Conservation (phyloP, 176 grass and related monocot species). For the Phragmites australis region DNA sequence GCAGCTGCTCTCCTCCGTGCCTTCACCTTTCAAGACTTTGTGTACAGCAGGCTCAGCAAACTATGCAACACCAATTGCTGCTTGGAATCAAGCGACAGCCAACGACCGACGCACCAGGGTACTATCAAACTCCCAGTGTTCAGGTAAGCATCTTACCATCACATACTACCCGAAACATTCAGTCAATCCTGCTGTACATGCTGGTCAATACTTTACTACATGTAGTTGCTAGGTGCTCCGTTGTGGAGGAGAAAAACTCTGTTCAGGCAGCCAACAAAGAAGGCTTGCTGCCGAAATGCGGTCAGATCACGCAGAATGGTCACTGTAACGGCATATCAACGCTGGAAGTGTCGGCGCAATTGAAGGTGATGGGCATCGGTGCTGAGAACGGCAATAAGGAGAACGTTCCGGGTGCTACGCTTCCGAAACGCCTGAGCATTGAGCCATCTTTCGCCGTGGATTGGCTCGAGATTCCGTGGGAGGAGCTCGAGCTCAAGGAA, state of each 20-base stretch:
- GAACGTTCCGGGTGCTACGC: constrained; percentile 9
- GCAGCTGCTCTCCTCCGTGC: constrained; percentile 59
- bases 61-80: constrained; percentile 30
- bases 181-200: neutral
- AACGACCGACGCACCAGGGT: constrained; percentile 40
- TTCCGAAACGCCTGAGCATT: constrained; percentile 46
- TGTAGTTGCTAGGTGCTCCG: constrained; percentile 38
- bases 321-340: constrained; percentile 29
- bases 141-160: constrained; percentile 28
- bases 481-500: constrained; percentile 89
- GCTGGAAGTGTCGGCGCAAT: constrained; percentile 38
- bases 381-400: constrained; percentile 27
- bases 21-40: constrained; percentile 77
- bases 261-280: constrained; percentile 39
- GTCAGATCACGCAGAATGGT: constrained; percentile 36
- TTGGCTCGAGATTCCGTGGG: constrained; percentile 97
- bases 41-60: constrained; percentile 43
- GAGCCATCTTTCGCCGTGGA: constrained; percentile 64
- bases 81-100: constrained; percentile 33
- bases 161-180: neutral
- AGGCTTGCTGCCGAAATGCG: constrained; percentile 12
- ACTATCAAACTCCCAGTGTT: constrained; percentile 35
- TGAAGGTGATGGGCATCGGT: constrained; percentile 33
- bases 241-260: constrained; percentile 22
- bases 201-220: neutral